Percentiles rank a stretch among this genome's conserved stretches.
Conservation (phyloP, 768 basidiomycete genomes). For the Hygrocybe punicea region DNA sequence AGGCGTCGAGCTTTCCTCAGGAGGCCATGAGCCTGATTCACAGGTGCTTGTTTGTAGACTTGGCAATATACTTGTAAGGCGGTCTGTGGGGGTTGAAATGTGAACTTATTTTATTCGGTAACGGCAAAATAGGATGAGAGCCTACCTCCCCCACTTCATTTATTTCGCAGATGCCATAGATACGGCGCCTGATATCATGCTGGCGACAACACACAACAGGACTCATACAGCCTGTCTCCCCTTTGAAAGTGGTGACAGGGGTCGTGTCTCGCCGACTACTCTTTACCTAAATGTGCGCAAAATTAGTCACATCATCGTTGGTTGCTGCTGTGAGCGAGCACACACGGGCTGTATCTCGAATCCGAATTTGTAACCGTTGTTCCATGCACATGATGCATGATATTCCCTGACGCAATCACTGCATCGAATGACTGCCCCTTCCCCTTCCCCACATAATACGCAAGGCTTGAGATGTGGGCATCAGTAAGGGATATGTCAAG, state of each 20-base stretch:
- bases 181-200: constrained; percentile 64
- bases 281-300: constrained; percentile 55
- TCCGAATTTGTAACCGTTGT: constrained; percentile 76
- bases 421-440: constrained; percentile 83
- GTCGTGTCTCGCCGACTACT: constrained; percentile 67
- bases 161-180: constrained; percentile 82
- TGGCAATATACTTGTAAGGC: constrained; percentile 85
- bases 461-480: constrained; percentile 53
- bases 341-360: constrained; percentile 87
- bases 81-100: constrained; percentile 48
- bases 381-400: constrained; percentile 91
- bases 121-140: constrained; percentile 8
- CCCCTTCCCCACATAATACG: constrained; percentile 61
- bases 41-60: constrained; percentile 75
- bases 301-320: not conserved
- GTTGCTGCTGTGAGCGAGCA: constrained; percentile 7
- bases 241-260: constrained; percentile 68
- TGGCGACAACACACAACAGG: constrained; percentile 76
- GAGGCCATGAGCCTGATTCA: constrained; percentile 73
- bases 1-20: constrained; percentile 86
- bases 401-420: constrained; percentile 75
- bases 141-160: constrained; percentile 79
- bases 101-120: not conserved
- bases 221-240: constrained; percentile 73
- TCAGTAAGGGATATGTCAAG: not conserved